Evolutionary conservation across 805 yeast species (phyloP).

Genomic region (Ogataea dorogensis): DNA sequence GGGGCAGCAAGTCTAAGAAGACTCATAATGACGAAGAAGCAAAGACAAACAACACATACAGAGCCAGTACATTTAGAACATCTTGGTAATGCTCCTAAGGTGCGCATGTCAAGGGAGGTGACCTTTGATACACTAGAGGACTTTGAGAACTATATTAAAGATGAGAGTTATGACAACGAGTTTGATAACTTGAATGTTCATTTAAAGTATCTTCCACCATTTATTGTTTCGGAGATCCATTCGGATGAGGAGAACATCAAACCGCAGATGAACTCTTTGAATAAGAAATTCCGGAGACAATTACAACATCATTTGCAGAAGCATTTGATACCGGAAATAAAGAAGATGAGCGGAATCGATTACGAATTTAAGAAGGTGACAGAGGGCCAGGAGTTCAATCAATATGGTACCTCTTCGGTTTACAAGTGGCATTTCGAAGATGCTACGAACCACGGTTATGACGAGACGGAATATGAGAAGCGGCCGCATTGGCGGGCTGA

Average conservation of each 20-base stretch:
- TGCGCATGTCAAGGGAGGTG: constrained; percentile 31
- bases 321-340: constrained; percentile 67
- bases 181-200: constrained; percentile 67
- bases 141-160: constrained; percentile 63
- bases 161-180: constrained; percentile 76
- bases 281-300: constrained; percentile 68
- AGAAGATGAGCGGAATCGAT: constrained; percentile 55
- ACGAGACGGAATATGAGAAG: constrained; percentile 41
- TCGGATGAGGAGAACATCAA: constrained; percentile 70
- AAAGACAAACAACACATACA: constrained; percentile 19
- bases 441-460: constrained; percentile 53
- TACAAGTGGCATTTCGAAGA: constrained; percentile 67
- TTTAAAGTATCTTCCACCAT: constrained; percentile 70
- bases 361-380: constrained; percentile 40
- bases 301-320: constrained; percentile 73
- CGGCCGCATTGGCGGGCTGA: constrained; percentile 64
- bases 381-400: constrained; percentile 47
- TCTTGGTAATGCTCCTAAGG: constrained; percentile 28
- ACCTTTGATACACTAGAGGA: constrained; percentile 61
- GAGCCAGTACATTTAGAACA: constrained; percentile 34
- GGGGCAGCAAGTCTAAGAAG: neutral
- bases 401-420: constrained; percentile 41
- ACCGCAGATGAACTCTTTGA: constrained; percentile 68
- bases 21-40: constrained; percentile 28
- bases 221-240: constrained; percentile 62